Conservation (phyloP, 2,329 filamentous ascomycete genomes). For the Fusarium sp. region DNA sequence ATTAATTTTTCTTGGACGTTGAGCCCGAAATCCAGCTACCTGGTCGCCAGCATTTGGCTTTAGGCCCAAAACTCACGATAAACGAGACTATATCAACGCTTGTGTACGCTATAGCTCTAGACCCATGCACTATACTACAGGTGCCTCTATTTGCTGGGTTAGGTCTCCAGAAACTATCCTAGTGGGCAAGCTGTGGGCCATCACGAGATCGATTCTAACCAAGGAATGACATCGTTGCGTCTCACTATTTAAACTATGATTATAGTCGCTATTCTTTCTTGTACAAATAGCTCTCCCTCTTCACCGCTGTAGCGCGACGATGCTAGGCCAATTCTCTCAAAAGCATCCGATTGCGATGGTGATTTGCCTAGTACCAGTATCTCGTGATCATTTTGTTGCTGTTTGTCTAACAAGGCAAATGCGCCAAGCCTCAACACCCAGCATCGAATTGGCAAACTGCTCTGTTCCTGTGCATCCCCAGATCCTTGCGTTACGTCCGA, state of each 20-base stretch:
- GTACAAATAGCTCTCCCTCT: conserved; percentile 4
- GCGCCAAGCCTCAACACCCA: conserved; percentile 38
- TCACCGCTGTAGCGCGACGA: background rate
- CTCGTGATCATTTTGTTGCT: conserved; percentile 16
- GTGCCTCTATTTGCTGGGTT: background rate
- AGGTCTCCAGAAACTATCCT: no score
- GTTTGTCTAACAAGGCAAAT: conserved; percentile 8
- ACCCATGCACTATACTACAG: no score
- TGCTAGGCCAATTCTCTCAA: conserved; percentile 37
- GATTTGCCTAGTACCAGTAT: conserved; percentile 36
- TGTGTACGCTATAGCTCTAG: no score
- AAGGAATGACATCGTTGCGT: background rate
- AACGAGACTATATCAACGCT: background rate
- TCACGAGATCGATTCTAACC: no score
- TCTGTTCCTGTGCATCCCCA: background rate
- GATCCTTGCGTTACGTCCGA: background rate
- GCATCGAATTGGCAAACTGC: conserved; percentile 16
- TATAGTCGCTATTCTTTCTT: conserved; percentile 14
- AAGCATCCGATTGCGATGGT: conserved; percentile 8
- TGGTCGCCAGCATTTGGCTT: background rate
- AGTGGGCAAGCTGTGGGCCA: no score
- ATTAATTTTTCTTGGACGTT: background rate
- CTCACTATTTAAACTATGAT: conserved; percentile 18
- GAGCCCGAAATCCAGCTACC: conserved; percentile 4
- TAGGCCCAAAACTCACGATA: background rate